Percentiles rank a stretch among this genome's conserved stretches.
These are phyloP conservation scores for Saposhnikovia divaricata DNA, from an alignment of 129 eudicot species.

Conservation along the genomic window DNA sequence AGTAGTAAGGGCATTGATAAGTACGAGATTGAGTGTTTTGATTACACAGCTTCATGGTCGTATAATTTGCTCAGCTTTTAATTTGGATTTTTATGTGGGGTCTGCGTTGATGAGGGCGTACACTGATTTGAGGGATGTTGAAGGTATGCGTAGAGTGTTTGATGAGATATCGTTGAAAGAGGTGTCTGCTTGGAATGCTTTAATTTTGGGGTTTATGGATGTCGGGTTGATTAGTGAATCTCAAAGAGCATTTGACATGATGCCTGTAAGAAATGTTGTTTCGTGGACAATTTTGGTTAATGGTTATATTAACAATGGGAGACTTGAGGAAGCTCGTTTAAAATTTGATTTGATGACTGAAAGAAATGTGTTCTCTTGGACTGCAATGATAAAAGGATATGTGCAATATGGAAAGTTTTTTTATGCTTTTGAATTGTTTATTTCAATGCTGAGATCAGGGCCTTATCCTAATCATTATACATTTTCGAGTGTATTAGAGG, in stretches of 20 bases:
- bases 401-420: slow-evolving; percentile 31
- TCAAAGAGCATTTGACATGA: slow-evolving; percentile 40
- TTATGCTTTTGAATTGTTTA: slow-evolving; percentile 44
- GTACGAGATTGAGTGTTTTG: slow-evolving; percentile 21
- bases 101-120: slow-evolving; percentile 77
- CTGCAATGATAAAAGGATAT: slow-evolving; percentile 78
- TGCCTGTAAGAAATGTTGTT: slow-evolving; percentile 49
- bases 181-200: slow-evolving; percentile 57
- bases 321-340: slow-evolving; percentile 40
- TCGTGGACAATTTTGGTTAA: slow-evolving; percentile 71
- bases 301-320: slow-evolving; percentile 57
- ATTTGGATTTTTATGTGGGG: slow-evolving; percentile 53
- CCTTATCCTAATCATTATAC: slow-evolving; percentile 62
- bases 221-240: slow-evolving; percentile 56
- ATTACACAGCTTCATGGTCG: slow-evolving; percentile 64
- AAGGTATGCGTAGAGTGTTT: slow-evolving; percentile 37
- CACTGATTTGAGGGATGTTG: slow-evolving; percentile 29
- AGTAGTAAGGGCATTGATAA: slow-evolving; percentile 37
- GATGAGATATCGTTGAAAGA: slow-evolving; percentile 50
- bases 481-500: slow-evolving; percentile 58
- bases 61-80: slow-evolving; percentile 32
- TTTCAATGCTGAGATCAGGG: slow-evolving; percentile 43
- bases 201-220: slow-evolving; percentile 75
- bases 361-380: slow-evolving; percentile 77
- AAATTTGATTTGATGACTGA: slow-evolving; percentile 39